Base-by-base conservation (phyloP, 257 asterid species). In the Fraxinus pennsylvanica region DNA sequence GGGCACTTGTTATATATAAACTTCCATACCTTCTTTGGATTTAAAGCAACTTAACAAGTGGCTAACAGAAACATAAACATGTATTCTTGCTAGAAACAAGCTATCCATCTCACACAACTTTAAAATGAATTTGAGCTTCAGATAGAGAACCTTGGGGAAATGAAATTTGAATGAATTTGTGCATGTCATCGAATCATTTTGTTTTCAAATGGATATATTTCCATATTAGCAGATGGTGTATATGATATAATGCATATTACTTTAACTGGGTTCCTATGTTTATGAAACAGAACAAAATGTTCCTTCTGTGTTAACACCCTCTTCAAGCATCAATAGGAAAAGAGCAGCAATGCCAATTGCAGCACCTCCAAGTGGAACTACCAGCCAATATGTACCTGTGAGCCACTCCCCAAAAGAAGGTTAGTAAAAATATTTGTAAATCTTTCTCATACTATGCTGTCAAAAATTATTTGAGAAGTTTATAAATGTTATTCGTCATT, bases 371-470 rank as follows among this genome's bases (percentile, higher is more conserved):
- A 78, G 78, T 72, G 73, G 81, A 86, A 76, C 84, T 38, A 47
- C 80, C 75, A 71, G 75, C 71, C 75, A 30, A 68, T 80, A 83
- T 19, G 78, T 84, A 39, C 89, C 89, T 47, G 75, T 45, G 81
- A 83, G 87, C 74, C 83, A 65, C 41, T 77, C 86, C 73, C 97
- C 91, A 22, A 74, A 87, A 84, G 94, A 87, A 85, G 94, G 97
- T 91, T 76, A 69, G 84, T 84, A 25, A 10, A 81, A 74, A 66
- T 45, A 1, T 70, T 76, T 57, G 15, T 45, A 50, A 33, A 50
- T 71, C 70, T 59, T 72, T 74, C 75, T 73, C 43, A 0, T 41
- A 66, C 67, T 66, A 74, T 65, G 72, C 72, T 72, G 57, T 78
- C 22, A 41, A 68, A 38, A 77, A 75, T 63, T 15, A 66, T 74